Evolutionary conservation across 257 asterid species (phyloP).

Genomic region (Gentiana dahurica): DNA sequence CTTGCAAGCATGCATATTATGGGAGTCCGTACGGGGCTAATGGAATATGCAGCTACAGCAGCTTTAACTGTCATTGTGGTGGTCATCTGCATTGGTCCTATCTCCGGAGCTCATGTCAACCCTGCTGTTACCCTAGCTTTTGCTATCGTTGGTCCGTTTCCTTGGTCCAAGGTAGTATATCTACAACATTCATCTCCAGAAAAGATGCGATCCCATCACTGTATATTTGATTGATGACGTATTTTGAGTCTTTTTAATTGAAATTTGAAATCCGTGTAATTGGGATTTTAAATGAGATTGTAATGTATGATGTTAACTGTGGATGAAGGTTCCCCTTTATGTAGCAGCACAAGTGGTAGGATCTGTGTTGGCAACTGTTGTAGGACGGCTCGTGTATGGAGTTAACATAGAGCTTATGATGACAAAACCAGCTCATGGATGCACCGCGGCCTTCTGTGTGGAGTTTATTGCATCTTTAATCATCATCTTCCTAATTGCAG

Average conservation of each 20-base stretch:
- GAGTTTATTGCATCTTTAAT: constrained; percentile 73
- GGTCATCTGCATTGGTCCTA: constrained; percentile 58
- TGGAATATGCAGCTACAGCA: constrained; percentile 78
- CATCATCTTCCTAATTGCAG: constrained; percentile 51
- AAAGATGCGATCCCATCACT: neutral
- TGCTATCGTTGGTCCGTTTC: constrained; percentile 67
- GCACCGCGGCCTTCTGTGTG: constrained; percentile 50
- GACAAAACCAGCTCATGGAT: constrained; percentile 60
- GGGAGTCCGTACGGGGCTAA: constrained; percentile 41
- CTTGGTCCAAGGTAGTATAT: constrained; percentile 54
- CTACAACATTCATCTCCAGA: neutral
- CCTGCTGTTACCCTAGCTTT: constrained; percentile 83
- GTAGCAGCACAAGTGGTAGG: constrained; percentile 72
- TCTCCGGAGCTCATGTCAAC: constrained; percentile 88
- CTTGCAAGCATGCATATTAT: constrained; percentile 46
- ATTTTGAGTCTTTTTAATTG: neutral
- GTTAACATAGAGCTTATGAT: constrained; percentile 43
- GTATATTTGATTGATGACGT: neutral
- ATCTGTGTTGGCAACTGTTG: constrained; percentile 45
- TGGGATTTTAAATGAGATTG: too few relatives aligned
- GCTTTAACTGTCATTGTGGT: constrained; percentile 54
- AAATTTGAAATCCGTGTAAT: too few relatives aligned
- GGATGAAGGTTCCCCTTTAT: constrained; percentile 55
- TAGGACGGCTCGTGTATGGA: constrained; percentile 48
- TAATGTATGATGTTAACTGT: too few relatives aligned